phyloP scores from a whole-genome alignment of 306 rosid species.

The Potentilla sterilis region DNA sequence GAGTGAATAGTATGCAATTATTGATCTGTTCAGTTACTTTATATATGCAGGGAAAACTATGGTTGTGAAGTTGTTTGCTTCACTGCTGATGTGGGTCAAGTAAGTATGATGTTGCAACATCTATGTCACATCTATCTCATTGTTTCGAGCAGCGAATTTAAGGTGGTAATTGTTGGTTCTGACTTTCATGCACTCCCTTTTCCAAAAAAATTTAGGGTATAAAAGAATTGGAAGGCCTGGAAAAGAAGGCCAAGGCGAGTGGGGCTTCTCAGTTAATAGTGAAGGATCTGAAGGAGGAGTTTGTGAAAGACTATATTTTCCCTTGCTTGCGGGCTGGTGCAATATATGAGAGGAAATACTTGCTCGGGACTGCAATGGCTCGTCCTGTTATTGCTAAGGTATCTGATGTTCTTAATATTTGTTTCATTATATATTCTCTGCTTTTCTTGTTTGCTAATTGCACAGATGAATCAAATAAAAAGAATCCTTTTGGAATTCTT shows the following conservation, averaged over 20 bases:
- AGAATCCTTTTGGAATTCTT: neutral
- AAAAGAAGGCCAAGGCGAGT: constrained; percentile 86
- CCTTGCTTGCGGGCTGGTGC: constrained; percentile 98
- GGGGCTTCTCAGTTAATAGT: constrained; percentile 94
- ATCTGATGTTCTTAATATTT: neutral
- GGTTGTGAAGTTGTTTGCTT: constrained; percentile 97
- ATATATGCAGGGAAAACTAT: constrained; percentile 83
- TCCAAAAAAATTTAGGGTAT: constrained; percentile 48
- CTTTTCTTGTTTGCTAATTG: neutral
- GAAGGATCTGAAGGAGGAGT: constrained; percentile 79
- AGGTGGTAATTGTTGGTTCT: neutral
- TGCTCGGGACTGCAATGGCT: constrained; percentile 98
- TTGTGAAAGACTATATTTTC: constrained; percentile 74
- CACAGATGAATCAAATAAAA: neutral
- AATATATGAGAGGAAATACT: constrained; percentile 85
- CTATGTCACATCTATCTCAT: constrained; percentile 2
- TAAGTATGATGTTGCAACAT: constrained; percentile 33
- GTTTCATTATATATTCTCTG: neutral
- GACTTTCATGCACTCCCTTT: constrained; percentile 1
- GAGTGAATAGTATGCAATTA: neutral
- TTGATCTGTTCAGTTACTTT: neutral
- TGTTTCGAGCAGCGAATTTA: constrained; percentile 13
- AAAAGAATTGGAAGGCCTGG: constrained; percentile 86
- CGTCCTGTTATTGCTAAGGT: constrained; percentile 90
- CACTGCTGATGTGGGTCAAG: constrained; percentile 99